Conservation (phyloP, 108 stramenopile genomes). For the Aurantiochytrium sp. region DNA sequence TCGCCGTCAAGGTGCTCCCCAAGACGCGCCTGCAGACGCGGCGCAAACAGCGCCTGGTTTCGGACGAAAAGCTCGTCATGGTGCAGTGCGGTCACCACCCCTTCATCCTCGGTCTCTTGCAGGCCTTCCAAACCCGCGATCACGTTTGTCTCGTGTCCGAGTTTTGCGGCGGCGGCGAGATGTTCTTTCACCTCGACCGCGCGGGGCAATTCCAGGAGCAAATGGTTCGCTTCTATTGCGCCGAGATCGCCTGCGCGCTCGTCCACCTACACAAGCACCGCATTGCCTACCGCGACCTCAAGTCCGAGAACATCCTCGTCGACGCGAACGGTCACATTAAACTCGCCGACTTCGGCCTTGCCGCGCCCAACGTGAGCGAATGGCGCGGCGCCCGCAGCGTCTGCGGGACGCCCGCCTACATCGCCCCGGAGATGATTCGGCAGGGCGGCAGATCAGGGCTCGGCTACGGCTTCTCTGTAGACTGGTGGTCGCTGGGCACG, state of each 20-base stretch:
- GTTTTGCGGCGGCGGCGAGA: conserved; percentile 55
- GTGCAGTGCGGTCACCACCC: conserved; percentile 51
- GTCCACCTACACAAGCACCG: conserved; percentile 48
- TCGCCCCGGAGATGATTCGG: conserved; percentile 59
- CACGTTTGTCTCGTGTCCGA: conserved; percentile 57
- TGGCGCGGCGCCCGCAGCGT: conserved; percentile 49
- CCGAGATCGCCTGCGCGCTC: conserved; percentile 51
- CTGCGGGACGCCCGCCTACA: conserved; percentile 39
- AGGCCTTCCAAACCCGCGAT: conserved; percentile 52
- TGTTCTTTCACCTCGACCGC: conserved; percentile 50
- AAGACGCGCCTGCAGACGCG: conserved; percentile 39
- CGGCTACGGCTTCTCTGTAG: conserved; percentile 51
- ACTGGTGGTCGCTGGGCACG: conserved; percentile 60
- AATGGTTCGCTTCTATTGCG: conserved; percentile 44
- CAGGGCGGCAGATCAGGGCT: conserved; percentile 38
- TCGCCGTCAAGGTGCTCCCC: conserved; percentile 56
- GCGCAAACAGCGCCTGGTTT: conserved; percentile 50
- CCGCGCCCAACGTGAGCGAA: conserved; percentile 38
- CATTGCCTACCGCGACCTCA: conserved; percentile 59
- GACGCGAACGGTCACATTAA: conserved; percentile 39
- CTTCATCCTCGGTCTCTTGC: conserved; percentile 54
- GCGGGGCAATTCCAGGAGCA: conserved; percentile 22
- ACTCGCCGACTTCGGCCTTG: conserved; percentile 54
- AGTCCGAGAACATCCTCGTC: conserved; percentile 63
- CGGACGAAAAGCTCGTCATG: conserved; percentile 53